phyloP scores from a whole-genome alignment of 1,284 basidiomycete genomes.

The Apiotrichum gracile region DNA sequence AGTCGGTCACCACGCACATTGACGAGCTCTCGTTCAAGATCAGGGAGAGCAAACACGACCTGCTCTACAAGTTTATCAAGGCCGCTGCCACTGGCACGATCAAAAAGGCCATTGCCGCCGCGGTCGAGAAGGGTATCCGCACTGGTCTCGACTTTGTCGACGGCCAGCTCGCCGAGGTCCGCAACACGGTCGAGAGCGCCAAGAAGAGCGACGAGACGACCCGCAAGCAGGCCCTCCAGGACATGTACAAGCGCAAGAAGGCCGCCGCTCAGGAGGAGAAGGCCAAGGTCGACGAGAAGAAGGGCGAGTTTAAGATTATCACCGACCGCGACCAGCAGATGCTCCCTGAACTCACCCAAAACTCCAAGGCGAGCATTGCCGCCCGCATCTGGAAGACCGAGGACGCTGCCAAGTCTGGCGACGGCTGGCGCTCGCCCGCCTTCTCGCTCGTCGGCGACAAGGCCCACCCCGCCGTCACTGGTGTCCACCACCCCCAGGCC shows the following conservation, averaged over 20 bases:
- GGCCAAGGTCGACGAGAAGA: slow-evolving; percentile 2
- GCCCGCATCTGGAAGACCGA: slow-evolving; percentile 35
- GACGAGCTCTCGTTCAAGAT: slow-evolving; percentile 85
- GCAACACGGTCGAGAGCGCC: slow-evolving; percentile 59
- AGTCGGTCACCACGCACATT: slow-evolving; percentile 50
- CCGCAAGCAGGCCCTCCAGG: slow-evolving; percentile 60
- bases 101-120: slow-evolving; percentile 85
- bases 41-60: slow-evolving; percentile 83
- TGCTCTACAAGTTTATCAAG: slow-evolving; percentile 65
- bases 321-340: slow-evolving; percentile 17
- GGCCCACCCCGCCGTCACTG: slow-evolving; percentile 1
- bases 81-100: slow-evolving; percentile 56
- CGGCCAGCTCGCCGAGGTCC: slow-evolving; percentile 64
- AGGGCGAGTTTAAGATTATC: slow-evolving; percentile 8
- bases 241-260: slow-evolving; percentile 54
- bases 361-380: slow-evolving; percentile 17
- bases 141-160: slow-evolving; percentile 69
- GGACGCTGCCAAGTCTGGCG: slow-evolving; percentile 29
- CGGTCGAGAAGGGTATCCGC: slow-evolving; percentile 66
- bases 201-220: slow-evolving; percentile 54
- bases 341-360: slow-evolving; percentile 31
- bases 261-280: slow-evolving; percentile 40
- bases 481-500: background rate
- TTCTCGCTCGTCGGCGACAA: slow-evolving; percentile 28
- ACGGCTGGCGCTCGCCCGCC: slow-evolving; percentile 40